Percentiles rank a stretch among this genome's conserved stretches.
Evolutionary conservation across 2,329 filamentous ascomycete genomes (phyloP).

Genomic region (Thielaviopsis musarum): DNA sequence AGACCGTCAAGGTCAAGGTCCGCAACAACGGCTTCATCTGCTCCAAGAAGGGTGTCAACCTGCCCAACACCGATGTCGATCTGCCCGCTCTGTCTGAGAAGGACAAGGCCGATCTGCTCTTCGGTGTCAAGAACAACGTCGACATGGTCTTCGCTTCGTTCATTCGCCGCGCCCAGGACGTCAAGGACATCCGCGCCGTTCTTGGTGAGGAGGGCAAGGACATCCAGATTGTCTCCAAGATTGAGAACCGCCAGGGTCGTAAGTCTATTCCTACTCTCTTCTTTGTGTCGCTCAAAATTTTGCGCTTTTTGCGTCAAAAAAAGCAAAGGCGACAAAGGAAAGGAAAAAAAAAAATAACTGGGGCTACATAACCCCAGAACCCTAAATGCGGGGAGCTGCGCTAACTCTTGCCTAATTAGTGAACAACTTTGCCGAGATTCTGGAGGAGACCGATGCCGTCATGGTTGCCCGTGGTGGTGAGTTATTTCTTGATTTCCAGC

Average conservation of each 20-base stretch:
- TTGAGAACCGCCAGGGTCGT: slow-evolving; percentile 94
- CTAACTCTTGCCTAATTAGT: slow-evolving; percentile 22
- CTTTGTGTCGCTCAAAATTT: neutral
- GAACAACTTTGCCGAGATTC: slow-evolving; percentile 98
- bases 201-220: slow-evolving; percentile 83
- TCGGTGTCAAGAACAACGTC: slow-evolving; percentile 96
- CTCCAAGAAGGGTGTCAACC: slow-evolving; percentile 97
- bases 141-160: slow-evolving; percentile 99
- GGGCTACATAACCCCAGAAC: neutral
- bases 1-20: slow-evolving; percentile 73
- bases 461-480: slow-evolving; percentile 89
- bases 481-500: neutral
- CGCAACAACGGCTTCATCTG: slow-evolving; percentile 98
- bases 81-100: slow-evolving; percentile 95
- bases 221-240: slow-evolving; percentile 99
- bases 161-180: slow-evolving; percentile 87
- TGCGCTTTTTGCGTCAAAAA: neutral
- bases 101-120: slow-evolving; percentile 83
- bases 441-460: slow-evolving; percentile 91
- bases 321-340: neutral
- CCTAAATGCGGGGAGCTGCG: neutral
- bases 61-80: slow-evolving; percentile 96
- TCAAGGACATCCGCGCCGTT: slow-evolving; percentile 78
- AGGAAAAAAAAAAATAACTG: neutral
- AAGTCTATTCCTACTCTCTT: slow-evolving; percentile 1